A percentile compares a stretch with the other conserved stretches of the same genome.
Conservation (phyloP, 179 eudicot species). For the Carnegiea gigantea region DNA sequence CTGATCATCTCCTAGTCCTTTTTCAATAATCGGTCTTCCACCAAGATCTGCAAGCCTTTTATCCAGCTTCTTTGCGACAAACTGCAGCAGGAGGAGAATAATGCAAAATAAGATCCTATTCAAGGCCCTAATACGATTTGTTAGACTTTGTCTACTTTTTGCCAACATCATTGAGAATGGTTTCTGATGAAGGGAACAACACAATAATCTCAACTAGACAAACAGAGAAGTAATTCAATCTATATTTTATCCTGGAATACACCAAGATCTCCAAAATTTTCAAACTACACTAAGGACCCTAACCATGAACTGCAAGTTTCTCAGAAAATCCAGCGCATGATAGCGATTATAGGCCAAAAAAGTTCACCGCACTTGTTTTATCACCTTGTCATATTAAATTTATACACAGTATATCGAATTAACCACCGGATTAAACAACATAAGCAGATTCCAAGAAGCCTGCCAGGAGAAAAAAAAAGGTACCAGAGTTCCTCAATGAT, state of each 20-base stretch:
- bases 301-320: background rate
- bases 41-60: conserved; percentile 86
- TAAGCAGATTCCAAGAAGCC: conserved; percentile 7
- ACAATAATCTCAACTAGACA: background rate
- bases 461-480: conserved; percentile 47
- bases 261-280: background rate
- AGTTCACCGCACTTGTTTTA: background rate
- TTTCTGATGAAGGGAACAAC: background rate
- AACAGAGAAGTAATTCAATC: background rate
- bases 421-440: conserved; percentile 9
- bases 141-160: background rate
- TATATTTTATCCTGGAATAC: background rate
- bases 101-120: background rate
- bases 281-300: background rate
- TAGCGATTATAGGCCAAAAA: background rate
- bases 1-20: conserved; percentile 97
- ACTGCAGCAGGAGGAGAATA: conserved; percentile 42
- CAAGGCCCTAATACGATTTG: background rate
- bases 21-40: conserved; percentile 66
- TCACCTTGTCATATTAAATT: background rate
- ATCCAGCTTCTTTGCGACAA: conserved; percentile 97
- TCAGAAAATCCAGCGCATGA: background rate
- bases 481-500: conserved; percentile 44
- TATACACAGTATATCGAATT: background rate
- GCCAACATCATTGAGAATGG: background rate